phyloP scores from a whole-genome alignment of 352 stramenopile species.

The Phytophthora hybrid region DNA sequence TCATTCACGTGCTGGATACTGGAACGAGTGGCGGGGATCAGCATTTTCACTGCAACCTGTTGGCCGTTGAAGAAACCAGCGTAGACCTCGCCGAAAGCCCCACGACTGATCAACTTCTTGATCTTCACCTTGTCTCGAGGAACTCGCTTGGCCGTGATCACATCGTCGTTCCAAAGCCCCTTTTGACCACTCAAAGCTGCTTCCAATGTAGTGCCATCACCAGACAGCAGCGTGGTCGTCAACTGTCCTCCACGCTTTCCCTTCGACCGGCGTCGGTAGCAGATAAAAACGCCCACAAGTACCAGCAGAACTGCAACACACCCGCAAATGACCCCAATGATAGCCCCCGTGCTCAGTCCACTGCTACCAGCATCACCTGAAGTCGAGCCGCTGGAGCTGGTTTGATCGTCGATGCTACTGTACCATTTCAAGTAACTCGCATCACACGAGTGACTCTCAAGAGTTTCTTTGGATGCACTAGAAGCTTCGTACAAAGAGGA shows the following conservation, averaged over 20 bases:
- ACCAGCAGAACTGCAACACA: slow-evolving; percentile 1
- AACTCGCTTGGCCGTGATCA: slow-evolving; percentile 44
- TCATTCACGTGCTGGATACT: slow-evolving; percentile 41
- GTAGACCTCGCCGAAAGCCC: slow-evolving; percentile 54
- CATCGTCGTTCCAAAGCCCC: slow-evolving; percentile 42
- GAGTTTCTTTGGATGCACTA: slow-evolving; percentile 3
- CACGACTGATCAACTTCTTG: slow-evolving; percentile 40
- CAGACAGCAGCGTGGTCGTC: not conserved
- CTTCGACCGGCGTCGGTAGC: slow-evolving; percentile 7
- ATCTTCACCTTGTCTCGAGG: slow-evolving; percentile 38
- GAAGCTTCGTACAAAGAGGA: slow-evolving; percentile 8
- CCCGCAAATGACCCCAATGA: slow-evolving; percentile 17
- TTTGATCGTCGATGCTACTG: slow-evolving; percentile 25
- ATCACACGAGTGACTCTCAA: slow-evolving; percentile 20
- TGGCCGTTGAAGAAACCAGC: slow-evolving; percentile 40
- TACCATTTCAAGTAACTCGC: slow-evolving; percentile 26
- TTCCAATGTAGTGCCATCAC: slow-evolving; percentile 10
- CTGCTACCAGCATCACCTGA: not conserved
- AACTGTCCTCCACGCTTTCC: slow-evolving; percentile 1
- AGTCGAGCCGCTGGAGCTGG: not conserved
- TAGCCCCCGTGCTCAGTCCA: not conserved
- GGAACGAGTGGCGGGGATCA: slow-evolving; percentile 22
- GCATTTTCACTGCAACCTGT: slow-evolving; percentile 55
- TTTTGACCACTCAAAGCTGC: slow-evolving; percentile 13
- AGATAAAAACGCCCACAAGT: slow-evolving; percentile 1